Percentiles rank a stretch among this genome's conserved stretches.
These are phyloP conservation scores for Tricholoma matsutake DNA, from an alignment of 768 basidiomycete species.

Conservation along the genomic window DNA sequence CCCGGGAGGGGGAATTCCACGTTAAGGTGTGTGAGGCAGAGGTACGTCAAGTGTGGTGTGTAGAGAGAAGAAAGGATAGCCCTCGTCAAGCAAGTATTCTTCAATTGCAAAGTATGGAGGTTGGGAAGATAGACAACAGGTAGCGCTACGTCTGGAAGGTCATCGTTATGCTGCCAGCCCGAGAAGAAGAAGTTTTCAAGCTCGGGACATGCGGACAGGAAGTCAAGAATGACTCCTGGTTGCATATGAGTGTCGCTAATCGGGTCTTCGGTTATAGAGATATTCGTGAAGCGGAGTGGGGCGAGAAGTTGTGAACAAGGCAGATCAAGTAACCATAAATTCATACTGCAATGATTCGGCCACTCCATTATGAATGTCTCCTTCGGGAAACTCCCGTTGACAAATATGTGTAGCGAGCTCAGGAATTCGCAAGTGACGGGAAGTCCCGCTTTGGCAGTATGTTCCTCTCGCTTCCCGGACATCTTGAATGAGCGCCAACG, in stretches of 20 bases:
- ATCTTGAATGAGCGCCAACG: constrained; percentile 59
- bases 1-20: constrained; percentile 49
- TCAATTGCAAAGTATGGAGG: constrained; percentile 55
- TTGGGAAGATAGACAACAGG: constrained; percentile 52
- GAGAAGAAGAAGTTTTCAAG: constrained; percentile 57
- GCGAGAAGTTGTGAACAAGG: constrained; percentile 43
- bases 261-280: constrained; percentile 53
- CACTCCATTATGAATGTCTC: constrained; percentile 30
- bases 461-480: constrained; percentile 38
- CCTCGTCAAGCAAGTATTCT: constrained; percentile 60
- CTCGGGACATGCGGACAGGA: constrained; percentile 59
- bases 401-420: constrained; percentile 35
- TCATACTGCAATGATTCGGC: constrained; percentile 37
- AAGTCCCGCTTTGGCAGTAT: constrained; percentile 20
- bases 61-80: constrained; percentile 62
- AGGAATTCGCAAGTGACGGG: constrained; percentile 24
- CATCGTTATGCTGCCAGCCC: constrained; percentile 50
- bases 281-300: constrained; percentile 52
- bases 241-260: constrained; percentile 35
- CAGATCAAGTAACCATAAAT: constrained; percentile 45
- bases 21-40: constrained; percentile 67
- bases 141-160: constrained; percentile 26
- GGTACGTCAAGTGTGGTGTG: constrained; percentile 54
- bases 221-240: constrained; percentile 51
- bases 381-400: constrained; percentile 28